Base-by-base conservation (phyloP, 1,139 yeast genomes). In the Candida pseudoviswanathii region DNA sequence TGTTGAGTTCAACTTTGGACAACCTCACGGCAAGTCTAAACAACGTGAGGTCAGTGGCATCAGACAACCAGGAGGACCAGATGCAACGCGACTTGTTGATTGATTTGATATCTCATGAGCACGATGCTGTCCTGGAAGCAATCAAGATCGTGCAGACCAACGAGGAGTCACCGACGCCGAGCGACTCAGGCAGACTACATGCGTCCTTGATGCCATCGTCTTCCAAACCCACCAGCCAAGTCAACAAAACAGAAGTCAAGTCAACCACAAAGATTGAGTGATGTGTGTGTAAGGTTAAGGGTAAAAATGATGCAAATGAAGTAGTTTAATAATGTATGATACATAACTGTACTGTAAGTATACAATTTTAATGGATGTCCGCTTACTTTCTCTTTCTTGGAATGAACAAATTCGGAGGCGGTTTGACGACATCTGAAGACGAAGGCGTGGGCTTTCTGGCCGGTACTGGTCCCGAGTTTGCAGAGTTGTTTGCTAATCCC, bases 341-440 rank as follows among this genome's bases (percentile, higher is more conserved):
- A 22, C 24, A 11, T 24, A n/a, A 32, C n/a, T 32, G 16, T 6
- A 9, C n/a, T 32, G 11, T 7, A n/a, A 32, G 11, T 33, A 33
- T 33, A 33, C 22, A 33, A 5, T 7, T 21, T 2, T 33, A 11
- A 4, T 7, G 4, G 9, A 5, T 16, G 16, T 16, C 8, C 7
- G 22, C 21, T 3, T 43, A 43, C 42, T 54, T 56, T 49, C 52
- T 52, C 45, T 51, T 56, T 36, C 57, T 51, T n/a, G 51, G 57
- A 9, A 64, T 63, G 44, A 63, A 63, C 11, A 62, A 48, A 45
- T 58, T 52, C 9, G 59, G 33, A 4, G 51, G 58, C 21, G 61
- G 62, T 43, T 43, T 54, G 7, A 59, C 46, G 1, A 54, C 51
- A 9, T 64, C 64, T 2, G 63, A 53, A 2, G 62, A 57, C 3